Conservation (phyloP, 2,329 filamentous ascomycete genomes). For the Chaetomium sp. region DNA sequence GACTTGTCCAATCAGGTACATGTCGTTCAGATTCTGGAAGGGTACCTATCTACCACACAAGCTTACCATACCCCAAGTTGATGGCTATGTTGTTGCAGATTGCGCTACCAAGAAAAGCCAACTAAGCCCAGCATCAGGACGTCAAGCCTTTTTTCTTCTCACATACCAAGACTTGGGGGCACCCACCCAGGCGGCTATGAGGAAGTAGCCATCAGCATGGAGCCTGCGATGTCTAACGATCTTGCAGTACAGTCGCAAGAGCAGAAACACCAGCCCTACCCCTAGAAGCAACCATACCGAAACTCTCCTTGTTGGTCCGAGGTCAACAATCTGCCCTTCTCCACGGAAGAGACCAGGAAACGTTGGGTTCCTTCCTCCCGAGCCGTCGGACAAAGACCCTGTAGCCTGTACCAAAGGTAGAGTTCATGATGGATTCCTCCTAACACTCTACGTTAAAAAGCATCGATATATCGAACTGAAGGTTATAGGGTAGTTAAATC, state of each 20-base stretch:
- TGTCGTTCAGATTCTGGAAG: constrained; percentile 26
- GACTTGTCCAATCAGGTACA: constrained; percentile 5
- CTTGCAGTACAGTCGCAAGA: constrained; percentile 31
- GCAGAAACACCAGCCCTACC: constrained; percentile 18
- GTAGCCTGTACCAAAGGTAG: background rate
- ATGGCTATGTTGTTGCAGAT: constrained; percentile 32
- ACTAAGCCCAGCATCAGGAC: constrained; percentile 4
- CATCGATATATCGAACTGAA: too few relatives aligned
- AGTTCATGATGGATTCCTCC: background rate
- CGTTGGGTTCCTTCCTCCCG: background rate
- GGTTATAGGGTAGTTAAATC: background rate
- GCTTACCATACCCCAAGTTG: constrained; percentile 32
- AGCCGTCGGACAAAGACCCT: background rate
- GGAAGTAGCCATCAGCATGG: constrained; percentile 30
- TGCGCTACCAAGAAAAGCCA: constrained; percentile 29
- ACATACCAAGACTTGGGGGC: background rate
- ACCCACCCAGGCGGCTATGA: constrained; percentile 31
- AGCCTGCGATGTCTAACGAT: constrained; percentile 24
- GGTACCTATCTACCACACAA: constrained; percentile 32
- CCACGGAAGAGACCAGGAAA: background rate
- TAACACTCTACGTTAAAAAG: background rate
- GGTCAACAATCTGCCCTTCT: background rate
- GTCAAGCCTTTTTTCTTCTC: background rate
- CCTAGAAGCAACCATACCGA: constrained; percentile 29
- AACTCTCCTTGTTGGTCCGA: constrained; percentile 11